Evolutionary conservation across 768 basidiomycete genomes (phyloP).

Genomic region (Hygrophorus russula): DNA sequence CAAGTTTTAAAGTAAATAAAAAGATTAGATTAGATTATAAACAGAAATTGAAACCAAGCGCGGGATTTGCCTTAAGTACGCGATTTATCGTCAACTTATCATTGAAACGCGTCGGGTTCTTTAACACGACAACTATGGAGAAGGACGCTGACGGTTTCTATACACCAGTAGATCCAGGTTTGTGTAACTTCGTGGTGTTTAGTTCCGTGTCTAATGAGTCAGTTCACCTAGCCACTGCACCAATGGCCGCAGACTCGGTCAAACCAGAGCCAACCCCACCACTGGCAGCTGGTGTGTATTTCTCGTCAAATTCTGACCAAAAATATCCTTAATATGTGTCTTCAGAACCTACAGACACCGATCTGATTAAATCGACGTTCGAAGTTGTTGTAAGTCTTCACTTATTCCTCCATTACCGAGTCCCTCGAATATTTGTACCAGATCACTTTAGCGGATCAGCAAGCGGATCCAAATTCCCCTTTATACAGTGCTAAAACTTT

Average conservation of each 20-base stretch:
- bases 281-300: not conserved
- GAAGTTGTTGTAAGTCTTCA: conserved; percentile 57
- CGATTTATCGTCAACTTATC: not conserved
- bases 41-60: not conserved
- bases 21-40: not conserved
- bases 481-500: conserved; percentile 89
- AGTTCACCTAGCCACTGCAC: not conserved
- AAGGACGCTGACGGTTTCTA: conserved; percentile 80
- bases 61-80: not conserved
- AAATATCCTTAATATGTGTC: not conserved
- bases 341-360: conserved; percentile 22
- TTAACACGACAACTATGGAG: conserved; percentile 33
- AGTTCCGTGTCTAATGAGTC: conserved; percentile 6
- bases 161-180: conserved; percentile 34
- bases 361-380: conserved; percentile 71
- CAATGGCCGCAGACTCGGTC: conserved; percentile 1
- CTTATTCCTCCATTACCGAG: conserved; percentile 6
- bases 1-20: no score
- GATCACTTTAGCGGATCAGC: conserved; percentile 96
- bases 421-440: conserved; percentile 16
- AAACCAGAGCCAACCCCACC: not conserved
- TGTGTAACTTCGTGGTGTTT: conserved; percentile 1
- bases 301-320: not conserved
- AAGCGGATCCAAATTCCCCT: conserved; percentile 92
- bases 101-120: not conserved